Evolutionary conservation across 345 rosid species (phyloP).

Genomic region (Sapria himalayana): DNA sequence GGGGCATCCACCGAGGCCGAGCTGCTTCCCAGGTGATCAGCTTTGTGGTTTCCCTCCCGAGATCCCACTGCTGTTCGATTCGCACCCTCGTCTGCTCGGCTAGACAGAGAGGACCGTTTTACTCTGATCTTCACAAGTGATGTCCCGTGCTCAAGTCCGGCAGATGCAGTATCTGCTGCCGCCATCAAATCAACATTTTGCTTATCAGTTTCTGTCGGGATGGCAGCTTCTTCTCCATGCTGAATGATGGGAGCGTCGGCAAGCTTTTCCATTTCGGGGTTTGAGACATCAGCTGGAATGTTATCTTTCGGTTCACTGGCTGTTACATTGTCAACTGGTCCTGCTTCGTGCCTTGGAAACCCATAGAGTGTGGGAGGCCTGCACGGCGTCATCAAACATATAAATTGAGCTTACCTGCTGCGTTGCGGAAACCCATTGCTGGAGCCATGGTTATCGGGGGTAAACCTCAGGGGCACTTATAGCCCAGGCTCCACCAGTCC

Average conservation of each 20-base stretch:
- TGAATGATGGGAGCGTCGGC: slow-evolving; percentile 19
- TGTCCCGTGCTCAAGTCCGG: slow-evolving; percentile 34
- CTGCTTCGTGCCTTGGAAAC: slow-evolving; percentile 48
- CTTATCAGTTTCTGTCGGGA: slow-evolving; percentile 15
- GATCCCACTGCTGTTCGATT: slow-evolving; percentile 48
- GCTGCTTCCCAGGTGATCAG: slow-evolving; percentile 38
- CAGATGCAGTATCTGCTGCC: slow-evolving; percentile 33
- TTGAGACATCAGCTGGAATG: slow-evolving; percentile 26
- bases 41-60: slow-evolving; percentile 33
- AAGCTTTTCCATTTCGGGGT: slow-evolving; percentile 15
- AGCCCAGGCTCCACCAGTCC: no score
- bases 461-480: no score
- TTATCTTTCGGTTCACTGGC: slow-evolving; percentile 32
- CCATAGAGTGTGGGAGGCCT: slow-evolving; percentile 77
- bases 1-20: slow-evolving; percentile 96
- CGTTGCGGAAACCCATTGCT: no score
- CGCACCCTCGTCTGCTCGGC: slow-evolving; percentile 53
- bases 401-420: no score
- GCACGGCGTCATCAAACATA: no score
- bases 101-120: slow-evolving; percentile 37
- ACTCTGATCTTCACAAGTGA: slow-evolving; percentile 56
- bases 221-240: slow-evolving; percentile 5
- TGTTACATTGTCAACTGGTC: slow-evolving; percentile 29
- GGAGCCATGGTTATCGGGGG: no score
- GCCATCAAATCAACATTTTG: no score